Evolutionary conservation across 768 basidiomycete genomes (phyloP).

Genomic region (Antrodiella citrinella): DNA sequence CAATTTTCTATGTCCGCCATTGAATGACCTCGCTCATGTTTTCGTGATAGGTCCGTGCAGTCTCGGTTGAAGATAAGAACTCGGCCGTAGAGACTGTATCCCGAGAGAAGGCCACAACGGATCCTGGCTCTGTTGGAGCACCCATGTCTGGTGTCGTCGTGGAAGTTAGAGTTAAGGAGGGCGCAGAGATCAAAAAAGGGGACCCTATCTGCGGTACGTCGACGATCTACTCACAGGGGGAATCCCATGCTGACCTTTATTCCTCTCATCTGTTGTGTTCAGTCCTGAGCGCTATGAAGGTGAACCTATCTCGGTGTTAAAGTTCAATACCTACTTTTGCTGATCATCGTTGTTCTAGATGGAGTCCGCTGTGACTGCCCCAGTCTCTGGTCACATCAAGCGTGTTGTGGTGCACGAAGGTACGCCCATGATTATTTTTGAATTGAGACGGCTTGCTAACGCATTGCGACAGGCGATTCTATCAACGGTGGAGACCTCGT

Average conservation of each 20-base stretch:
- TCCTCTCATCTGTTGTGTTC: constrained; percentile 10
- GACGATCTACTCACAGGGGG: constrained; percentile 6
- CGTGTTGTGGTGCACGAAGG: constrained; percentile 88
- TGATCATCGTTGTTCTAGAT: constrained; percentile 49
- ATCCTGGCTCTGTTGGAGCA: constrained; percentile 95
- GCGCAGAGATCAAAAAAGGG: constrained; percentile 95
- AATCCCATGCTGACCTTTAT: constrained; percentile 15
- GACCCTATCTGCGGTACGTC: constrained; percentile 86
- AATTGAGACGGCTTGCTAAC: too few species aligned
- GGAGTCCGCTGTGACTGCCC: constrained; percentile 95
- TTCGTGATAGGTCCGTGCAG: constrained; percentile 70
- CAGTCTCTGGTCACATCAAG: constrained; percentile 94
- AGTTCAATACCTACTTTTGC: constrained; percentile 1
- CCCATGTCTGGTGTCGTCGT: constrained; percentile 98
- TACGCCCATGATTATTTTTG: constrained; percentile 24
- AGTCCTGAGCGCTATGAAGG: constrained; percentile 98
- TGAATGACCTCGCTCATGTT: too few species aligned
- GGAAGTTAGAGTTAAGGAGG: constrained; percentile 96
- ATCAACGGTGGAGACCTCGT: constrained; percentile 91
- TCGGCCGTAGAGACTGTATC: constrained; percentile 94
- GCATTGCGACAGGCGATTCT: constrained; percentile 62
- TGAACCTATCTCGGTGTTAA: constrained; percentile 23
- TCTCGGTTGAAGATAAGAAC: constrained; percentile 92
- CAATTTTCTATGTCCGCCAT: too few species aligned
- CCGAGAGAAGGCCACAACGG: constrained; percentile 88